Base-by-base conservation (phyloP, 2,329 filamentous ascomycete genomes). In the Fusarium neocosmosporiellum region DNA sequence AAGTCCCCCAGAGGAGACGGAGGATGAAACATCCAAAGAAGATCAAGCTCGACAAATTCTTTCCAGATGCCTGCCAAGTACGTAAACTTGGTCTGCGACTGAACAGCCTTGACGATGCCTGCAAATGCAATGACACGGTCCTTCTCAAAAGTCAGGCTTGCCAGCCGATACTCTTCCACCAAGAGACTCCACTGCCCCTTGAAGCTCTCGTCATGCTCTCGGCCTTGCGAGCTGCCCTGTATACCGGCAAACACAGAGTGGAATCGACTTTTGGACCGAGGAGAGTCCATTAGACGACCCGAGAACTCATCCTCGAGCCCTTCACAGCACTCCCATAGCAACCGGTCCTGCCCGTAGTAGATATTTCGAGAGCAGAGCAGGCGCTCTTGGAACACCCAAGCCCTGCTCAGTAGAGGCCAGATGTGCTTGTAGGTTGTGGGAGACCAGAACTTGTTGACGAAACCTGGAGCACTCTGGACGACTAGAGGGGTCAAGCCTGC, bases 241-340 rank as follows among this genome's bases (percentile, higher is more conserved):
- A 24, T 61, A 9, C 67, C 64, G 1, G 64, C 36, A 22, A 70
- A 70, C 7, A 67, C 36, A 1, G 67, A 34, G n/a, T 67, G 39
- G 14, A 70, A 59, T 10, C 55, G 29, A 9, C 22, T 36, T 48
- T 70, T 67, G 1, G 54, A 60, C 1, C 64, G 27, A 27, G 37
- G 46, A 20, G 31, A 55, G 16, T 61, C 43, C 10, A 46, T 18
- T 11, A 67, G 18, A 2, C 27, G 20, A 2, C 67, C 64, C 1
- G 31, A 64, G 18, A 67, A 67, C 11, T 67, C 64, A 13, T 70
- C 60, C 14, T 67, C 48, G 3, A 67, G 8, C 8, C 7, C 46
- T 31, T 64, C 37, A 9, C 64, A 70, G 8, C 67, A 70, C 41
- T 67, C 67, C 64, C 64, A 70, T n/a, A 61, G 34, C 3, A 70